phyloP scores from a whole-genome alignment of 129 eudicot genomes.

The carrot (Daucus carota) region DNA sequence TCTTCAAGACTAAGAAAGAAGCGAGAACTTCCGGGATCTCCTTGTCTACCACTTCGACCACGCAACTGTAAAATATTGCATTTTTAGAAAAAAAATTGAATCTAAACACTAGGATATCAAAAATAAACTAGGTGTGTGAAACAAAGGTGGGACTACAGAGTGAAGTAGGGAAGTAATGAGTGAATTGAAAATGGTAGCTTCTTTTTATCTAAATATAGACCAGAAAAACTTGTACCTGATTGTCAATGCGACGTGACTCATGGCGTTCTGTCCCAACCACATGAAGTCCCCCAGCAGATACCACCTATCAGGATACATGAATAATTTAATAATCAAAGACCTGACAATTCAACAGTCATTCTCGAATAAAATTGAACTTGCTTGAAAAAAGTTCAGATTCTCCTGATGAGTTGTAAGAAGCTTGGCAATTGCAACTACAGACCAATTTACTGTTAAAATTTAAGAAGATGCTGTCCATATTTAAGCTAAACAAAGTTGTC shows the following conservation, averaged over 20 bases:
- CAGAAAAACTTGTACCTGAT: conserved; percentile 45
- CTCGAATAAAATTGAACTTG: neutral
- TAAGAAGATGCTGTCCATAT: neutral
- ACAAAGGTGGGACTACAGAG: neutral
- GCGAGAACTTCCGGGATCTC: conserved; percentile 99
- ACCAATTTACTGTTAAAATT: neutral
- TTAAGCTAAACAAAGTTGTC: neutral
- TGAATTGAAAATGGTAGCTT: too few relatives aligned
- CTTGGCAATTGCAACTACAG: neutral
- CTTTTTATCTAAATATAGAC: neutral
- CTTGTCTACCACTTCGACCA: conserved; percentile 99
- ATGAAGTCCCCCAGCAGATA: conserved; percentile 96
- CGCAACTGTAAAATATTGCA: conserved; percentile 55
- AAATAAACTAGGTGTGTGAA: neutral
- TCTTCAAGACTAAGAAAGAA: conserved; percentile 99
- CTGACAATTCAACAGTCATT: neutral
- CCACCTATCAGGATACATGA: conserved; percentile 43
- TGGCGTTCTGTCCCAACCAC: conserved; percentile 99
- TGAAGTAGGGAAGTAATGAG: neutral
- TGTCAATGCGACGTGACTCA: conserved; percentile 98
- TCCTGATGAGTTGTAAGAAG: neutral
- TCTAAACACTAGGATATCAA: neutral
- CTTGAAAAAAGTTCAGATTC: neutral
- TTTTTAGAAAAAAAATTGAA: neutral
- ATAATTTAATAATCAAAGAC: neutral